These are phyloP conservation scores for Clarireedia paspali DNA, from an alignment of 2,329 filamentous ascomycete species.

Conservation along the genomic window DNA sequence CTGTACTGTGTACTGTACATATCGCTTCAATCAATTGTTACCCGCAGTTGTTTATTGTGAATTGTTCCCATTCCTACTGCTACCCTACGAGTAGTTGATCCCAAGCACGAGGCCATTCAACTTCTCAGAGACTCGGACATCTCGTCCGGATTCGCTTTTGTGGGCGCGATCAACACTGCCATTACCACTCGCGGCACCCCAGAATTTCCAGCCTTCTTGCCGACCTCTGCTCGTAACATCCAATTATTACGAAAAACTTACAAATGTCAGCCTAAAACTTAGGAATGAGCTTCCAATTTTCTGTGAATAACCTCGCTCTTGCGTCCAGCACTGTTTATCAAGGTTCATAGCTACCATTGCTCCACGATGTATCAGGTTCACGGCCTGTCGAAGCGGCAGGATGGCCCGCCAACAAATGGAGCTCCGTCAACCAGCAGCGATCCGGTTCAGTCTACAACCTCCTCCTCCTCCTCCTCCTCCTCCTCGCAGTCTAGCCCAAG, in stretches of 20 bases:
- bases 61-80: too few relatives aligned
- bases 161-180: background rate
- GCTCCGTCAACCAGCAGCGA: slow-evolving; percentile 1
- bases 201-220: background rate
- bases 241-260: background rate
- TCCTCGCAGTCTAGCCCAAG: background rate
- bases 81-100: too few relatives aligned
- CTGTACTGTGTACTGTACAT: too few relatives aligned
- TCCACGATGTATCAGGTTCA: slow-evolving; percentile 4
- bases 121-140: too few relatives aligned
- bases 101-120: too few relatives aligned
- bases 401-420: background rate
- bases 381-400: slow-evolving; percentile 4
- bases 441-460: background rate
- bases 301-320: background rate
- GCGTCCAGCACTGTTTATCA: background rate
- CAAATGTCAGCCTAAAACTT: slow-evolving; percentile 1
- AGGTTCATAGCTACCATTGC: background rate
- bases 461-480: background rate
- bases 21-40: too few relatives aligned
- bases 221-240: background rate
- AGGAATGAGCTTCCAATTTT: slow-evolving; percentile 8
- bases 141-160: background rate
- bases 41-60: too few relatives aligned
- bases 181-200: background rate